A percentile compares a stretch with the other conserved stretches of the same genome.
These are phyloP conservation scores for Acanthamoeba rhysodes DNA, from an alignment of 208 protist species.

Conservation along the genomic window DNA sequence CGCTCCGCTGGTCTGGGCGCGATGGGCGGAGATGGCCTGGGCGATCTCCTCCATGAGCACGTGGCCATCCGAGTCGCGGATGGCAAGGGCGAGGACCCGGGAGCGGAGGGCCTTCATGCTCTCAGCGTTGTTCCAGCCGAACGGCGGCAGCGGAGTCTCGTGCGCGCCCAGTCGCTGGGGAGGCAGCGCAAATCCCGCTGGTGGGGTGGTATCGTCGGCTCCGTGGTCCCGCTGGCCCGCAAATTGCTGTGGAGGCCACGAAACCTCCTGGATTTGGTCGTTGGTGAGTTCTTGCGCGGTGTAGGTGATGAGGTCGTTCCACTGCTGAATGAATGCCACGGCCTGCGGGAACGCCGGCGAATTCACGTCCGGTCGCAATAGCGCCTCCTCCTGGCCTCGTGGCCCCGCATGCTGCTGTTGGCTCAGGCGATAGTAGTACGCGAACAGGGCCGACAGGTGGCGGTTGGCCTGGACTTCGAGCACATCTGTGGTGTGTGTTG, in stretches of 20 bases:
- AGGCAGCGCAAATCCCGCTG: neutral
- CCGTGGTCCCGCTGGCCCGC: neutral
- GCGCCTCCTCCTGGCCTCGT: neutral
- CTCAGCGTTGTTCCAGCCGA: neutral
- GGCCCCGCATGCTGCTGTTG: neutral
- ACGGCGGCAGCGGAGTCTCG: neutral
- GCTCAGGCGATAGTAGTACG: constrained; percentile 1
- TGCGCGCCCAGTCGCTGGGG: neutral
- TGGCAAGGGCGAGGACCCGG: neutral
- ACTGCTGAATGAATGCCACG: neutral
- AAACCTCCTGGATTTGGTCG: neutral
- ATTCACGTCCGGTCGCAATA: neutral
- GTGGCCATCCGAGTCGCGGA: neutral
- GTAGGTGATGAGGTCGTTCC: neutral
- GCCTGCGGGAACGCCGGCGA: constrained; percentile 17
- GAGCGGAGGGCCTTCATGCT: neutral
- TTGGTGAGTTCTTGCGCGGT: neutral
- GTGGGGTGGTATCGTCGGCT: neutral
- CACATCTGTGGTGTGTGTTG: neutral
- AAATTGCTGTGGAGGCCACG: constrained; percentile 4
- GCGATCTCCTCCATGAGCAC: constrained; percentile 12
- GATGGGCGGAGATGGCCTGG: constrained; percentile 1
- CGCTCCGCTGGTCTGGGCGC: neutral
- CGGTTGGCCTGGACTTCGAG: constrained; percentile 1
- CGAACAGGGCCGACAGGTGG: neutral